Percentiles rank a stretch among this genome's conserved stretches.
Evolutionary conservation across 805 yeast genomes (phyloP).

Genomic region (Candida pseudofarinosa): DNA sequence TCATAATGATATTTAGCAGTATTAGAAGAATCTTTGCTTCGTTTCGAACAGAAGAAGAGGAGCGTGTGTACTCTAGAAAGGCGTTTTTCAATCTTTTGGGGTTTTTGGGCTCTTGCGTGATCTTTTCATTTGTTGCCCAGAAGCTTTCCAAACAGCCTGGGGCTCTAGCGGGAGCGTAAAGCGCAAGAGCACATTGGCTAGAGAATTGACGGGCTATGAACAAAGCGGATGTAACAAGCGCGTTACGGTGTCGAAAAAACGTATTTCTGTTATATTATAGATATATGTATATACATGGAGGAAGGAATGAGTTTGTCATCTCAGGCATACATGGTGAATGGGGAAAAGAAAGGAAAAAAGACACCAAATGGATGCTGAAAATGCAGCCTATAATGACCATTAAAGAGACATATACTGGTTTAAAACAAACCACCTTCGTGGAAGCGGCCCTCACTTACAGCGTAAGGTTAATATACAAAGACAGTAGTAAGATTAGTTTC

Average conservation of each 20-base stretch:
- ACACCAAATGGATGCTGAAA: no score
- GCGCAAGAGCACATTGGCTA: no score
- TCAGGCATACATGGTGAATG: background rate
- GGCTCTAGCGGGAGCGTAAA: slow-evolving; percentile 17
- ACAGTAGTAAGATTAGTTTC: slow-evolving; percentile 4
- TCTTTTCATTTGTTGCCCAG: slow-evolving; percentile 79
- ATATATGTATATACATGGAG: background rate
- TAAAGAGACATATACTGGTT: no score
- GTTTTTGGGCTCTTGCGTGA: slow-evolving; percentile 73
- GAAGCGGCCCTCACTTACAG: no score
- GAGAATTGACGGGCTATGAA: no score
- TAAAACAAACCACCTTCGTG: no score
- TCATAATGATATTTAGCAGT: slow-evolving; percentile 72
- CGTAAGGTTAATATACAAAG: slow-evolving; percentile 3
- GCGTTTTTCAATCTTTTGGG: slow-evolving; percentile 80
- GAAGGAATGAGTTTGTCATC: background rate
- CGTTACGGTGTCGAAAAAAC: no score
- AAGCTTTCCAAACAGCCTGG: slow-evolving; percentile 34
- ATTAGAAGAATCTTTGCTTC: slow-evolving; percentile 76
- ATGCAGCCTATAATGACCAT: no score
- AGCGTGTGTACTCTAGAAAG: slow-evolving; percentile 65
- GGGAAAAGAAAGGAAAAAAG: background rate
- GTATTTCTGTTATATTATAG: background rate
- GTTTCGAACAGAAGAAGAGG: slow-evolving; percentile 83
- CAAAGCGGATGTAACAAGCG: no score